phyloP scores from a whole-genome alignment of 176 grass and related monocot species.

The Triticum aestivum region DNA sequence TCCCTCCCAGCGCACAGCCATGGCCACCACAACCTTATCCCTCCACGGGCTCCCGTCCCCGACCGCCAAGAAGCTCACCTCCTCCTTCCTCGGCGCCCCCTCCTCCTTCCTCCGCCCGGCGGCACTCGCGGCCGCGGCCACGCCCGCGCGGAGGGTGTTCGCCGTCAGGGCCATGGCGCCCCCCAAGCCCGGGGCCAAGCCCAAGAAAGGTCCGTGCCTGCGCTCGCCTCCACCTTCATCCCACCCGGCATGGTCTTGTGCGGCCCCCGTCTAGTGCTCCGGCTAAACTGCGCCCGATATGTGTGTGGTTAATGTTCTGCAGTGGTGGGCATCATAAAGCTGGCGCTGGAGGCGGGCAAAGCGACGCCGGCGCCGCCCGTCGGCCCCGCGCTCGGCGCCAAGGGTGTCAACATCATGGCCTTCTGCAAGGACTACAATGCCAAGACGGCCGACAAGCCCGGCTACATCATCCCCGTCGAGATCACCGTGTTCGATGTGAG shows the following conservation, averaged over 20 bases:
- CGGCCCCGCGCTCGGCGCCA: conserved; percentile 87
- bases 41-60: conserved; percentile 49
- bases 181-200: conserved; percentile 70
- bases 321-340: conserved; percentile 81
- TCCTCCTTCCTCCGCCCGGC: conserved; percentile 31
- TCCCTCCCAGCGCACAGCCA: conserved; percentile 37
- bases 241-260: neutral
- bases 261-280: neutral
- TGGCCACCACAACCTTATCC: conserved; percentile 70
- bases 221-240: neutral
- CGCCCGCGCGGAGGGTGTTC: conserved; percentile 36
- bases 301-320: neutral
- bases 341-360: conserved; percentile 92
- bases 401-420: conserved; percentile 95
- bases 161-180: conserved; percentile 87
- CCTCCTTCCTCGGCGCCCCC: conserved; percentile 51
- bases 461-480: conserved; percentile 96
- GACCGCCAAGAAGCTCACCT: conserved; percentile 52
- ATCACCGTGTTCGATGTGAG: conserved; percentile 98
- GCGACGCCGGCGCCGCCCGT: conserved; percentile 95
- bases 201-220: conserved; percentile 73
- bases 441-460: conserved; percentile 89
- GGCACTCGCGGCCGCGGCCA: conserved; percentile 23
- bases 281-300: neutral
- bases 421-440: conserved; percentile 99